A percentile compares a stretch with the other conserved stretches of the same genome.
These are phyloP conservation scores for Viola odorata DNA, from an alignment of 345 rosid species.

Conservation along the genomic window DNA sequence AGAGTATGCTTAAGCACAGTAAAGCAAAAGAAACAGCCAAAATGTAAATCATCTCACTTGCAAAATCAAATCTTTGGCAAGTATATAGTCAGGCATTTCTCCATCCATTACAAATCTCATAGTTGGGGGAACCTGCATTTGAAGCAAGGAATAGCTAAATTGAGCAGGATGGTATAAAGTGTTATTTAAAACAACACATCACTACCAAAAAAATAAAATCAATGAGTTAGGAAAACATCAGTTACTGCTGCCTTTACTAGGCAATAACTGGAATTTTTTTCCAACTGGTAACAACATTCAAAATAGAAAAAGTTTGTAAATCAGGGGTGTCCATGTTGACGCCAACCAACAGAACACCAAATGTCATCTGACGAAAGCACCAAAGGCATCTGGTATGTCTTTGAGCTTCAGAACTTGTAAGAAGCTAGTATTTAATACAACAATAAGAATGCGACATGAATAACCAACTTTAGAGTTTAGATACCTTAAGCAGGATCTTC, in stretches of 20 bases:
- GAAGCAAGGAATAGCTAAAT: conserved; percentile 1
- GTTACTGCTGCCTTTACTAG: no score
- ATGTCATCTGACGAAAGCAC: background rate
- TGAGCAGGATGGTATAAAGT: no score
- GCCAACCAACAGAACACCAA: background rate
- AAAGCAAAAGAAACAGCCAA: conserved; percentile 6
- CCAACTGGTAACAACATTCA: background rate
- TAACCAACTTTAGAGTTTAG: background rate
- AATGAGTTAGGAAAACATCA: no score
- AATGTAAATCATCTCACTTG: conserved; percentile 68
- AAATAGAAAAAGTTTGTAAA: background rate
- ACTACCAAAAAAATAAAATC: no score
- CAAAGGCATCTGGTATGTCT: background rate
- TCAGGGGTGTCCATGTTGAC: background rate
- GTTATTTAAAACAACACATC: no score
- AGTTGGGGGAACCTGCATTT: conserved; percentile 83
- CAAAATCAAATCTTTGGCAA: conserved; percentile 94
- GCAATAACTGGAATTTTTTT: background rate
- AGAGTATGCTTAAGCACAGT: background rate
- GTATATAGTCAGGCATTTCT: conserved; percentile 87
- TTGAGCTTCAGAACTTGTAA: no score
- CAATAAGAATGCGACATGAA: background rate
- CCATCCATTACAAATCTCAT: conserved; percentile 94
- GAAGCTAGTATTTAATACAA: background rate
- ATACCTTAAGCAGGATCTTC: conserved; percentile 88